Conservation (phyloP, 1,284 basidiomycete species). For the Tilletia horrida region DNA sequence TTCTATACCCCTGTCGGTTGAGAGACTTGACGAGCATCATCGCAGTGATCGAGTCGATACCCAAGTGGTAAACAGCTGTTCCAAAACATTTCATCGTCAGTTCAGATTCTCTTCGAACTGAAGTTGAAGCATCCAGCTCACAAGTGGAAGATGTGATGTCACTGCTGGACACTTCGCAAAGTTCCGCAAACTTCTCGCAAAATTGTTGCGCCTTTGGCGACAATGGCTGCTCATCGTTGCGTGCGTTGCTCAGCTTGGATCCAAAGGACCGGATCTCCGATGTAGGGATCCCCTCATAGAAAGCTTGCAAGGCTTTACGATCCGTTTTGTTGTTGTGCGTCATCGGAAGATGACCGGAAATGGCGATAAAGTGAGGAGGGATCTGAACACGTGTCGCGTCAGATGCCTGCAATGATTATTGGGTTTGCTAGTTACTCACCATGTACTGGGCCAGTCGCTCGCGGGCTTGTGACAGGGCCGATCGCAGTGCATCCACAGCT, state of each 20-base stretch:
- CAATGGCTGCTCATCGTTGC: constrained; percentile 24
- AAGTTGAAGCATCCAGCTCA: neutral
- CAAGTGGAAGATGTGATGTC: constrained; percentile 32
- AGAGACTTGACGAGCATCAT: constrained; percentile 38
- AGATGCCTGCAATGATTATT: no score
- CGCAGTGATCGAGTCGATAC: constrained; percentile 50
- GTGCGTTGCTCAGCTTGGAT: constrained; percentile 22
- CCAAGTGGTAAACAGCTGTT: constrained; percentile 42
- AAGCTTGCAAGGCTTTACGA: constrained; percentile 29
- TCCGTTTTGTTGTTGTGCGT: constrained; percentile 53
- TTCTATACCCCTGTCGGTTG: constrained; percentile 20
- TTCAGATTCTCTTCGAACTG: neutral
- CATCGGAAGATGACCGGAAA: constrained; percentile 33
- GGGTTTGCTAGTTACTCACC: constrained; percentile 20
- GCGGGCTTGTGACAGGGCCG: constrained; percentile 21
- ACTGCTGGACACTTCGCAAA: constrained; percentile 25
- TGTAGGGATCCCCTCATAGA: constrained; percentile 29
- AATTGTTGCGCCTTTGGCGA: constrained; percentile 29
- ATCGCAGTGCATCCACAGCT: neutral
- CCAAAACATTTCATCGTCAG: neutral
- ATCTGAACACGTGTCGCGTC: constrained; percentile 16
- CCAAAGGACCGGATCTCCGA: constrained; percentile 25
- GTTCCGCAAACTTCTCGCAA: constrained; percentile 24
- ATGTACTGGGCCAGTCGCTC: constrained; percentile 45
- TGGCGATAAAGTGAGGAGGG: constrained; percentile 41